phyloP scores from a whole-genome alignment of 1,284 basidiomycete species.

The Porogramme epimiltina region DNA sequence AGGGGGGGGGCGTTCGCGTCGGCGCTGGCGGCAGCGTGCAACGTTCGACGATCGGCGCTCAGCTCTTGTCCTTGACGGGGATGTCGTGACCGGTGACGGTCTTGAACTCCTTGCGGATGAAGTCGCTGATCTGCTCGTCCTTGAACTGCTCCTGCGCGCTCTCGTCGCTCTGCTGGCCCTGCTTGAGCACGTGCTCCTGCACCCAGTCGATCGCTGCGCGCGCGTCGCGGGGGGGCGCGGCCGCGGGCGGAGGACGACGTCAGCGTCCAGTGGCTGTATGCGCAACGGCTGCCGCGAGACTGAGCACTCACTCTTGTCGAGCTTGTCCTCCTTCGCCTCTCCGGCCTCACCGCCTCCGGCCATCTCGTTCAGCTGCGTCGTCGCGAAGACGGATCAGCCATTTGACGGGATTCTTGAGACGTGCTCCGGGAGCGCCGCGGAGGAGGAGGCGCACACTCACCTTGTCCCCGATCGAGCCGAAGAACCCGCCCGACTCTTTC shows the following conservation, averaged over 20 bases:
- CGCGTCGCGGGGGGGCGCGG: too few relatives aligned
- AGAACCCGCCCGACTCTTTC: neutral
- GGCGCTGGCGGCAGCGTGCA: too few relatives aligned
- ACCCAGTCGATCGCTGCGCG: slow-evolving; percentile 44
- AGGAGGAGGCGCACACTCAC: neutral
- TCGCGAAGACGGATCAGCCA: neutral
- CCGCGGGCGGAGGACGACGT: too few relatives aligned
- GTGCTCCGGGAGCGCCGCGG: too few relatives aligned
- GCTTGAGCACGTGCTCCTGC: slow-evolving; percentile 41
- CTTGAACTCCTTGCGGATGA: slow-evolving; percentile 35
- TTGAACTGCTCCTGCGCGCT: slow-evolving; percentile 42
- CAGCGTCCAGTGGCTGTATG: too few relatives aligned
- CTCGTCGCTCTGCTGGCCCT: slow-evolving; percentile 42
- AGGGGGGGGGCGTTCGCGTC: too few relatives aligned
- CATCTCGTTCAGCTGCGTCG: slow-evolving; percentile 22
- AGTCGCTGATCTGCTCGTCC: slow-evolving; percentile 40
- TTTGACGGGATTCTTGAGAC: neutral
- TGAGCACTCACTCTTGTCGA: slow-evolving; percentile 24
- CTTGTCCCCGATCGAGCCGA: neutral
- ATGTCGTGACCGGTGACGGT: slow-evolving; percentile 33
- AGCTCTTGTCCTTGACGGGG: slow-evolving; percentile 29
- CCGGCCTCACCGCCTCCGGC: slow-evolving; percentile 33
- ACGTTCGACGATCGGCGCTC: too few relatives aligned
- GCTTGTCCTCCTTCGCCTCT: slow-evolving; percentile 33
- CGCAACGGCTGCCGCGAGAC: too few relatives aligned